Percentiles rank a stretch among this genome's conserved stretches.
Conservation (phyloP, 805 yeast genomes). For the Kuraishia borneana region DNA sequence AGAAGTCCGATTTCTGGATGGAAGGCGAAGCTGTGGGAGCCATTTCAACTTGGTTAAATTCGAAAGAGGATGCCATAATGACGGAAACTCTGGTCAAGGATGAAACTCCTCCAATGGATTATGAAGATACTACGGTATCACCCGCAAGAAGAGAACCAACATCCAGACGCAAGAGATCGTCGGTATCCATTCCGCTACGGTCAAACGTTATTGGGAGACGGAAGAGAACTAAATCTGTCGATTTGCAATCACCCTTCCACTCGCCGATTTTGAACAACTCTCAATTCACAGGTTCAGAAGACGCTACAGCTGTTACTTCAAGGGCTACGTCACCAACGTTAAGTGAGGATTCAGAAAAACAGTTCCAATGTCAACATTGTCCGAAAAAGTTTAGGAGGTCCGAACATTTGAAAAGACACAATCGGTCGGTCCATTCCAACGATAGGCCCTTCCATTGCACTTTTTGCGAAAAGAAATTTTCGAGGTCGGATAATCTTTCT, state of each 20-base stretch:
- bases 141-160: not conserved
- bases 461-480: conserved; percentile 48
- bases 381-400: conserved; percentile 41
- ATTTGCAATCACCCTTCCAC: not conserved
- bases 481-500: conserved; percentile 55
- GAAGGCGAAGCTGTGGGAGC: conserved; percentile 15
- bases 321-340: not conserved
- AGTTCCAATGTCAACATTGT: conserved; percentile 25
- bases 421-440: conserved; percentile 52
- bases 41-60: conserved; percentile 13
- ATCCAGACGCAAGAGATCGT: not conserved
- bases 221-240: conserved; percentile 1
- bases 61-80: not conserved
- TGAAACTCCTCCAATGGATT: not conserved
- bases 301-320: not conserved
- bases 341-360: conserved; percentile 15
- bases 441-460: conserved; percentile 49
- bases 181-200: not conserved
- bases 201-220: not conserved
- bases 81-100: not conserved
- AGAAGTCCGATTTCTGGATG: conserved; percentile 10
- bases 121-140: not conserved
- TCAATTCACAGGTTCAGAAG: not conserved
- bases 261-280: not conserved
- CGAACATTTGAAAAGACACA: conserved; percentile 59